Percentiles rank a stretch among this genome's conserved stretches.
Evolutionary conservation across 2,329 filamentous ascomycete genomes (phyloP).

Genomic region (Cercospora zeae-maydis): DNA sequence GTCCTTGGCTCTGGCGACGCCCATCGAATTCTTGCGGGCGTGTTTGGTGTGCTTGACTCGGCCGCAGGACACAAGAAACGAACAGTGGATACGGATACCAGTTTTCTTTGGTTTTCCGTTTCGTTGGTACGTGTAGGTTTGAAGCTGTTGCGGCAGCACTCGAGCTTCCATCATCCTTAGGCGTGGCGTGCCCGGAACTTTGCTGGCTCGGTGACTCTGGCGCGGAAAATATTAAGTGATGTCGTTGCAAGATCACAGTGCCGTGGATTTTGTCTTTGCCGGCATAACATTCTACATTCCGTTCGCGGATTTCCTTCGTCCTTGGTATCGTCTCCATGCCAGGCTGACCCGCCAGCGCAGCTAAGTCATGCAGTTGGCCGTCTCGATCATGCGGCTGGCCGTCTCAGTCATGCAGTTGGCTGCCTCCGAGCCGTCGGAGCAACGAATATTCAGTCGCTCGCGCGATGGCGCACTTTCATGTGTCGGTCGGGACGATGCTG

Average conservation of each 20-base stretch:
- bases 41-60: conserved; percentile 39
- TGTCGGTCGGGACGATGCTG: background rate
- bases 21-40: conserved; percentile 9
- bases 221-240: conserved; percentile 62
- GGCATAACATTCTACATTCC: conserved; percentile 1
- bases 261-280: conserved; percentile 38
- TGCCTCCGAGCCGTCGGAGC: background rate
- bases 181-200: background rate
- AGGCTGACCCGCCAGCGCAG: background rate
- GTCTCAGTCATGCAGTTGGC: no score
- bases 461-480: background rate
- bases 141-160: background rate
- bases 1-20: conserved; percentile 14
- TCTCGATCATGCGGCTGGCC: no score
- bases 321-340: conserved; percentile 5
- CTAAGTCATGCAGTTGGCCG: background rate
- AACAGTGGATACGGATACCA: conserved; percentile 97
- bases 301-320: conserved; percentile 2
- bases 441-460: background rate
- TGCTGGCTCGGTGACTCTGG: conserved; percentile 35
- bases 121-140: background rate
- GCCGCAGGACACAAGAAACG: conserved; percentile 71
- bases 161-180: background rate
- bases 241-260: conserved; percentile 59
- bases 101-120: conserved; percentile 41